Conservation (phyloP, 306 rosid genomes). For the Cicer chorassanicum region DNA sequence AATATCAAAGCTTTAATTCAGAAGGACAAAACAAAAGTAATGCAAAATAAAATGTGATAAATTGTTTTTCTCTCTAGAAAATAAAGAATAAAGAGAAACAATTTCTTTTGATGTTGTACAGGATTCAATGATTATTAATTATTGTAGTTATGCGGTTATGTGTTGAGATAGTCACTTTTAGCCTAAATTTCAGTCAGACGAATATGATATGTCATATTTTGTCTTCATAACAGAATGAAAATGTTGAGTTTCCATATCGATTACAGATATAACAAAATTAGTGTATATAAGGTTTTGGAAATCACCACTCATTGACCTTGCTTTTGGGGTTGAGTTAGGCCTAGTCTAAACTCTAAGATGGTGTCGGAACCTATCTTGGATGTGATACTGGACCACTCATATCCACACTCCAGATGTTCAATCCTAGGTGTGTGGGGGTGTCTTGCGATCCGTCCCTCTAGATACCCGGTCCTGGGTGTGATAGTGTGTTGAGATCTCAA, state of each 20-base stretch:
- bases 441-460: background rate
- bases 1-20: conserved; percentile 19
- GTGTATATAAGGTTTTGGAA: too few relatives aligned
- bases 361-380: too few relatives aligned
- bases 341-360: too few relatives aligned
- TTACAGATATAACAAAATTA: too few relatives aligned
- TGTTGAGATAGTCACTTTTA: conserved; percentile 4
- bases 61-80: background rate
- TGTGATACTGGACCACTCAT: background rate
- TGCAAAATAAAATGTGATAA: conserved; percentile 3
- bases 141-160: background rate
- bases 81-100: background rate
- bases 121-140: conserved; percentile 12
- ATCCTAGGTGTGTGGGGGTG: background rate
- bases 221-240: conserved; percentile 11
- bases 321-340: too few relatives aligned
- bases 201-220: background rate
- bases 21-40: background rate
- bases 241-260: too few relatives aligned
- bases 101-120: conserved; percentile 14
- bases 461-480: background rate
- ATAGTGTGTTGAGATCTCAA: background rate
- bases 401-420: background rate
- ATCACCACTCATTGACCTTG: too few relatives aligned
- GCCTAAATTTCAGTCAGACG: conserved; percentile 1